Percentiles rank a stretch among this genome's conserved stretches.
Evolutionary conservation across 148 eudicot genomes (phyloP).

Genomic region (Camellia sinensis): DNA sequence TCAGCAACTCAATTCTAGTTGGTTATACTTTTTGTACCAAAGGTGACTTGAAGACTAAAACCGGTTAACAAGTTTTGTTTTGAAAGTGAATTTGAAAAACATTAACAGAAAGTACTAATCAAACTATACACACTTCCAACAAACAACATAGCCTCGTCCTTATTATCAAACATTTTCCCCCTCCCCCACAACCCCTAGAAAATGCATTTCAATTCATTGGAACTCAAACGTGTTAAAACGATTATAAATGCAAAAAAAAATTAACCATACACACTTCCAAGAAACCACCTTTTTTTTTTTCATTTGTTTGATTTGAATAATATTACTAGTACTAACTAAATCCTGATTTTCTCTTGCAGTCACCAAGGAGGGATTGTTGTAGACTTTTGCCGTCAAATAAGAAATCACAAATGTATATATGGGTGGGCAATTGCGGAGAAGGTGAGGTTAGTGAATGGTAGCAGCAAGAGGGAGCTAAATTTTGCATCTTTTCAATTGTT

Average conservation of each 20-base stretch:
- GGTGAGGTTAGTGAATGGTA: conserved; percentile 51
- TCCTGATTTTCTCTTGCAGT: conserved; percentile 28
- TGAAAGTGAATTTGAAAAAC: background rate
- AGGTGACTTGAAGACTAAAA: background rate
- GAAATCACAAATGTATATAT: conserved; percentile 34
- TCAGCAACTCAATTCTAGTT: background rate
- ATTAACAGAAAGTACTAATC: background rate
- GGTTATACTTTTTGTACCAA: background rate
- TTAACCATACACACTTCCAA: background rate
- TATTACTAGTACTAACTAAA: background rate
- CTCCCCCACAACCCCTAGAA: background rate
- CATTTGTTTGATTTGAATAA: too few relatives aligned
- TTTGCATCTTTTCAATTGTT: background rate
- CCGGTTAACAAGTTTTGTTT: background rate
- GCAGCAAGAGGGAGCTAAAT: background rate
- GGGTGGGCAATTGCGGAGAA: conserved; percentile 47
- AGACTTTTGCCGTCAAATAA: conserved; percentile 35
- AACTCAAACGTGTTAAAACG: background rate
- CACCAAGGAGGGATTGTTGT: conserved; percentile 48
- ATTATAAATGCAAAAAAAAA: background rate
- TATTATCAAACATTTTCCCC: background rate
- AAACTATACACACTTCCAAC: background rate
- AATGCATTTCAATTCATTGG: background rate
- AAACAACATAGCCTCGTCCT: background rate
- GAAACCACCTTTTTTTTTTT: too few relatives aligned